These are phyloP conservation scores for Moringa oleifera DNA, from an alignment of 345 rosid genomes.

Conservation along the genomic window DNA sequence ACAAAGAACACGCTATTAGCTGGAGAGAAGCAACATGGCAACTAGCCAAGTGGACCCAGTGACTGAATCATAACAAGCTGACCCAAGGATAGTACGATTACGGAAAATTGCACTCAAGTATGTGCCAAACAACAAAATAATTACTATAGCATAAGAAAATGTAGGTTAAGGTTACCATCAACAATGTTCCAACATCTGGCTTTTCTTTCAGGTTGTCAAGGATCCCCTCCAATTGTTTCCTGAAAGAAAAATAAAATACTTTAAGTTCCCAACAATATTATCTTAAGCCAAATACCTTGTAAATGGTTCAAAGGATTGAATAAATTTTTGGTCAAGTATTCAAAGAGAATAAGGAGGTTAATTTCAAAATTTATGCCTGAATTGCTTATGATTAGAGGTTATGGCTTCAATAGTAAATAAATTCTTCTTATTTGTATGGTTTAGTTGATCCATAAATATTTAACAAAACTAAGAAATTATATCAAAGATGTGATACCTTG, in stretches of 20 bases:
- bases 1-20: neutral
- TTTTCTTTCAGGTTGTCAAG: conserved; percentile 81
- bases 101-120: neutral
- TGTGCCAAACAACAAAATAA: neutral
- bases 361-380: too few relatives aligned
- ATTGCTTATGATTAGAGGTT: too few relatives aligned
- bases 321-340: too few relatives aligned
- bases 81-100: neutral
- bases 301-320: neutral
- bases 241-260: conserved; percentile 26
- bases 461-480: too few relatives aligned
- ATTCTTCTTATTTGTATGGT: too few relatives aligned
- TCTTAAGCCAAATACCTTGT: neutral
- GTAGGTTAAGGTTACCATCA: conserved; percentile 70
- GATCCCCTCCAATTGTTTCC: conserved; percentile 89
- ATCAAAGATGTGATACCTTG: conserved; percentile 42
- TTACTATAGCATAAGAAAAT: conserved; percentile 7
- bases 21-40: neutral
- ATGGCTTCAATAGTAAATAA: too few relatives aligned
- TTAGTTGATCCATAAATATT: too few relatives aligned
- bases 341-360: neutral
- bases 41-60: neutral
- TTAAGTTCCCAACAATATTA: neutral
- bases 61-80: neutral
- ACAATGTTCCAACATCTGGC: conserved; percentile 82